These are phyloP conservation scores for Schwanniomyces etchellsii DNA, from an alignment of 1,139 yeast species.

Conservation along the genomic window DNA sequence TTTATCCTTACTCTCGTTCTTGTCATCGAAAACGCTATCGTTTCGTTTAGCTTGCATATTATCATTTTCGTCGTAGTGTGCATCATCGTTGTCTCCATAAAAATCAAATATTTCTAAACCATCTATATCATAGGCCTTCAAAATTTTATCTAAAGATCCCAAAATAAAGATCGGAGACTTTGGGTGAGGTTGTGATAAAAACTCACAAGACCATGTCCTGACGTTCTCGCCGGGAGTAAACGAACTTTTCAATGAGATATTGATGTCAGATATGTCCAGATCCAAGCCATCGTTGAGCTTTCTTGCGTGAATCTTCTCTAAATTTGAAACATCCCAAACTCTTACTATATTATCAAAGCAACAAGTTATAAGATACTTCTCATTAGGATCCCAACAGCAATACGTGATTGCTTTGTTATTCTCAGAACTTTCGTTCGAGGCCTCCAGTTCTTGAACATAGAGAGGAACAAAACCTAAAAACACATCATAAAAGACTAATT, in stretches of 20 bases:
- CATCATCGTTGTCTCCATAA: slow-evolving; percentile 35
- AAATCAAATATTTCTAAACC: slow-evolving; percentile 41
- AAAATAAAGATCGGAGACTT: slow-evolving; percentile 53
- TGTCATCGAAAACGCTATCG: slow-evolving; percentile 19
- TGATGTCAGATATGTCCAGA: slow-evolving; percentile 6
- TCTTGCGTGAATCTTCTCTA: slow-evolving; percentile 11
- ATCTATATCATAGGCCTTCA: slow-evolving; percentile 53
- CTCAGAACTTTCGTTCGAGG: not conserved
- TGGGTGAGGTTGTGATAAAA: slow-evolving; percentile 31
- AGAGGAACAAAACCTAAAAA: slow-evolving; percentile 43
- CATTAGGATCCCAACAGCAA: slow-evolving; percentile 70
- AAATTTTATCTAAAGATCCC: slow-evolving; percentile 74
- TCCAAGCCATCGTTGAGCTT: slow-evolving; percentile 23
- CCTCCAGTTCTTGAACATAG: slow-evolving; percentile 18
- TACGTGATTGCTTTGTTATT: slow-evolving; percentile 59
- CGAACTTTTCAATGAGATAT: slow-evolving; percentile 23
- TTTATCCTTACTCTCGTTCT: slow-evolving; percentile 18
- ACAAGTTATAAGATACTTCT: slow-evolving; percentile 60
- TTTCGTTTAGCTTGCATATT: slow-evolving; percentile 11
- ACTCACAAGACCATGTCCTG: slow-evolving; percentile 64
- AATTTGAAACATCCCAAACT: slow-evolving; percentile 55
- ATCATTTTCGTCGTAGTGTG: slow-evolving; percentile 11
- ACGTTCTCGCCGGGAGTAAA: slow-evolving; percentile 38
- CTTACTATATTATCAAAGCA: slow-evolving; percentile 63
- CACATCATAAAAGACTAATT: slow-evolving; percentile 64